These are phyloP conservation scores for Cystobasidium tubakii DNA, from an alignment of 768 basidiomycete genomes.

Conservation along the genomic window DNA sequence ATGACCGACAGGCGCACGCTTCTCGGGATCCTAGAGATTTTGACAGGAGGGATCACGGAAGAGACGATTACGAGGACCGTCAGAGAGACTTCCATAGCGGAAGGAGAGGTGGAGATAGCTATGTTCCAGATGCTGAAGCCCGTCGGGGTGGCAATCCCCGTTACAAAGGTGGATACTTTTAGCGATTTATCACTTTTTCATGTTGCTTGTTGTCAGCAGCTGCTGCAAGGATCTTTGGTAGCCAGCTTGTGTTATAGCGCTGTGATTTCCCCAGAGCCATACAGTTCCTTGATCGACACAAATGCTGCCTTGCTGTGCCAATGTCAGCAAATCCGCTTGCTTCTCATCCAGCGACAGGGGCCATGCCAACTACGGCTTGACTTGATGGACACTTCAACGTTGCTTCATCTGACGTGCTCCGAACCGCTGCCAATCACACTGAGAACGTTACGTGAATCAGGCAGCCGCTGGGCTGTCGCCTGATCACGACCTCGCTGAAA, in stretches of 20 bases:
- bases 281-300: too few species aligned
- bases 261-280: too few species aligned
- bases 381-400: not conserved
- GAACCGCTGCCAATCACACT: not conserved
- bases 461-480: not conserved
- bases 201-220: not conserved
- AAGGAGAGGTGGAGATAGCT: not conserved
- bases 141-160: slow-evolving; percentile 8
- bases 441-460: too few species aligned
- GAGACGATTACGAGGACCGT: slow-evolving; percentile 7
- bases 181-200: not conserved
- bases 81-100: not conserved
- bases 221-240: too few species aligned
- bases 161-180: slow-evolving; percentile 17
- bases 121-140: not conserved
- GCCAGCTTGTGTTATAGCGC: too few species aligned
- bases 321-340: not conserved
- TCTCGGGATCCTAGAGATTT: not conserved
- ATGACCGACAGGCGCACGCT: not conserved
- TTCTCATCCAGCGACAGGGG: not conserved
- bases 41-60: not conserved
- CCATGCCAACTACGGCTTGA: not conserved
- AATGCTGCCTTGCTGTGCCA: too few species aligned
- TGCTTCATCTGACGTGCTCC: not conserved
- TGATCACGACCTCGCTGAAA: not conserved